phyloP scores from a whole-genome alignment of 2,329 filamentous ascomycete species.

The Nemania abortiva region DNA sequence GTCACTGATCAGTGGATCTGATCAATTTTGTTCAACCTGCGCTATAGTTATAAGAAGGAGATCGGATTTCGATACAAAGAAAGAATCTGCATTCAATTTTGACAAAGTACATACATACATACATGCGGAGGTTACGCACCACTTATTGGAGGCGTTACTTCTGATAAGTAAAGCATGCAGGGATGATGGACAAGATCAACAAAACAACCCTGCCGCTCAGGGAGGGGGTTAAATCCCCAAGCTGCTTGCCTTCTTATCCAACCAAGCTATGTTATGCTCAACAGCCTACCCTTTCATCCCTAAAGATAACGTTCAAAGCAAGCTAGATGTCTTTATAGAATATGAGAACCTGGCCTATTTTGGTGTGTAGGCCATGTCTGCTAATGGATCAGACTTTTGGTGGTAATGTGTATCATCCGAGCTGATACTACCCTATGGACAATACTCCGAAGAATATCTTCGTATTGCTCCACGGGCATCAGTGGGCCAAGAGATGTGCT shows the following conservation, averaged over 20 bases:
- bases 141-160: slow-evolving; percentile 19
- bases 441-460: slow-evolving; percentile 14
- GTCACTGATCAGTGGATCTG: slow-evolving; percentile 1
- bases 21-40: slow-evolving; percentile 4
- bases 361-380: background rate
- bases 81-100: slow-evolving; percentile 14
- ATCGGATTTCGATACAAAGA: background rate
- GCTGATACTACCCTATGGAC: slow-evolving; percentile 21
- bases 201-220: slow-evolving; percentile 6
- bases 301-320: background rate
- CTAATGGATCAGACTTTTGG: background rate
- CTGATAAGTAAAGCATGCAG: slow-evolving; percentile 13
- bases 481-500: slow-evolving; percentile 17
- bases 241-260: background rate
- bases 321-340: background rate
- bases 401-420: slow-evolving; percentile 18
- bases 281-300: background rate
- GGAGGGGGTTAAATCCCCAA: slow-evolving; percentile 5
- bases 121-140: background rate
- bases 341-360: background rate
- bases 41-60: slow-evolving; percentile 2
- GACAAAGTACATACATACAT: background rate
- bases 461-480: slow-evolving; percentile 29
- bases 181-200: slow-evolving; percentile 7
- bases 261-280: background rate